Conservation (phyloP, 768 basidiomycete genomes). For the Mycena galericulata region DNA sequence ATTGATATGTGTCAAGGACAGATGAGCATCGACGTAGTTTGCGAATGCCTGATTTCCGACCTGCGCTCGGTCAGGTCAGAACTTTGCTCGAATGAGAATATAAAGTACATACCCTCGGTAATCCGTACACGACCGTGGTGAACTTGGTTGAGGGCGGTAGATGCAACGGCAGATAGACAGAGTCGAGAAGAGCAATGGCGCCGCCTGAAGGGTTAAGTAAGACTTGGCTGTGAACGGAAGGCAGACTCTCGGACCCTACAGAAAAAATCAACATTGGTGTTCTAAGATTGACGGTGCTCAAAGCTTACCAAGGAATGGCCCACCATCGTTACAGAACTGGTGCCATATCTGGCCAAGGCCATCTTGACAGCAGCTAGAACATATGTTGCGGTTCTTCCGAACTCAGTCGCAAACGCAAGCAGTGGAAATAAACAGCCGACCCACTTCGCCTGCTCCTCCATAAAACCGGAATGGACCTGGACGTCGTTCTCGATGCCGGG, state of each 20-base stretch:
- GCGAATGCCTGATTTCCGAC: conserved; percentile 69
- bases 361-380: conserved; percentile 59
- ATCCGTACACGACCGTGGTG: conserved; percentile 39
- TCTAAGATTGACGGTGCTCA: not conserved
- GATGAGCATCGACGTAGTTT: conserved; percentile 59
- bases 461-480: conserved; percentile 62
- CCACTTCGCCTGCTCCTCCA: conserved; percentile 56
- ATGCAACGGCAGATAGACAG: conserved; percentile 44
- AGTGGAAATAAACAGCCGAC: conserved; percentile 17
- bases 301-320: conserved; percentile 53
- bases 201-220: conserved; percentile 28
- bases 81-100: not conserved
- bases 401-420: not conserved
- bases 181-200: conserved; percentile 38
- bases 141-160: conserved; percentile 34
- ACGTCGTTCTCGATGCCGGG: conserved; percentile 59
- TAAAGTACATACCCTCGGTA: conserved; percentile 35
- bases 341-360: conserved; percentile 49
- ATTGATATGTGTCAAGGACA: conserved; percentile 59
- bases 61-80: conserved; percentile 32
- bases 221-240: not conserved
- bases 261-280: not conserved
- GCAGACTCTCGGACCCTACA: not conserved
- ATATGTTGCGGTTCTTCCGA: conserved; percentile 51
- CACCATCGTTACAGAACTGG: conserved; percentile 56